Base-by-base conservation (phyloP, 306 rosid genomes). In the Pyrus bretschneideri region DNA sequence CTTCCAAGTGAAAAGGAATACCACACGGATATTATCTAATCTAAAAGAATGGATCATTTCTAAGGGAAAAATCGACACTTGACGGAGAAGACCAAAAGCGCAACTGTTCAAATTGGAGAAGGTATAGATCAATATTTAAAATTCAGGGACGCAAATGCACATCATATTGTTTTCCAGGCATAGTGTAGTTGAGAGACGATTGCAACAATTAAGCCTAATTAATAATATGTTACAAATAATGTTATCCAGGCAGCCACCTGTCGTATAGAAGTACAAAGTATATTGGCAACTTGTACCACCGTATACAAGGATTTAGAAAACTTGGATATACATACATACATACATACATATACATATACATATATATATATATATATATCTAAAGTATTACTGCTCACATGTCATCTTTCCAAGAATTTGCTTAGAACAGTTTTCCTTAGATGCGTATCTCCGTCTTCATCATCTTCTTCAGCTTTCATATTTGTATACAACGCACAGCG, bases 371-470 rank as follows among this genome's bases (percentile, higher is more conserved):
- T 30, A 17, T 73, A 35, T 49, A 73, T 40, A 33, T 33, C 8
- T 72, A 13, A 1, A 72, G 10, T 23, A 29, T 3, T 60, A 23
- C 12, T 30, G 21, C 76, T 72, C 57, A 27, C 66, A 66, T 21
- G 71, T 82, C 76, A 91, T 82, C 84, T 78, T 83, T 90, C 93
- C 46, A 90, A 87, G 81, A 84, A 87, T 85, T 86, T 91, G 90
- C 87, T 87, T 29, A 91, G 78, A 77, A 83, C 91, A 72, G 91
- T 87, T 76, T 86, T 88, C 62, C 84, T 87, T 80, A 77, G 62
- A 73, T 83, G 25, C 71, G 78, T 18, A n/a, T 89, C 91, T 22
- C 82, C 92, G 22, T 80, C 93, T 11, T 87, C 85, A 0, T 84
- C 88, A 0, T 81, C 87, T 4, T 66, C 80, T 68, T 86, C 93